phyloP scores from a whole-genome alignment of 1,139 yeast species.

The Magnusiomyces ingens region DNA sequence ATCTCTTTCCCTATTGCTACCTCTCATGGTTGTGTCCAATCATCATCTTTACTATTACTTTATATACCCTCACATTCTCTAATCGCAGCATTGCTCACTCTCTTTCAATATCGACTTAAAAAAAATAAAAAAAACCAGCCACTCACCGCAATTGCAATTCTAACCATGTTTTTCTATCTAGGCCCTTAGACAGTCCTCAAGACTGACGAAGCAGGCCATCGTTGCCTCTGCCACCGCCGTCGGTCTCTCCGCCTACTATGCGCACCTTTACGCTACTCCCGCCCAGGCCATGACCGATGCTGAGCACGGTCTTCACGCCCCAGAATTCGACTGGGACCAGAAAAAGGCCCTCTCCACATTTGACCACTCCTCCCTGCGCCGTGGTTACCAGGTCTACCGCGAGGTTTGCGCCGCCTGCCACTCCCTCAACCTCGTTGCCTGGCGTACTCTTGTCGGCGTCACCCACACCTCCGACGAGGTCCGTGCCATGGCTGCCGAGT shows the following conservation, averaged over 20 bases:
- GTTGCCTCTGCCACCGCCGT: conserved; percentile 29
- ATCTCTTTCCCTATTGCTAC: no score
- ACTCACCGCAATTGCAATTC: no score
- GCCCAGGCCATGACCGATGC: conserved; percentile 98
- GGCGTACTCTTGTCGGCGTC: conserved; percentile 98
- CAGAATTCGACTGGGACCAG: conserved; percentile 90
- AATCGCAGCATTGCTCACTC: no score
- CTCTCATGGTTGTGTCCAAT: no score
- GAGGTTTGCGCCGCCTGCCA: conserved; percentile 99
- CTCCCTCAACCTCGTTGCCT: conserved; percentile 91
- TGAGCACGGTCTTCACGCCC: conserved; percentile 97
- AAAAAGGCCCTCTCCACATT: conserved; percentile 81
- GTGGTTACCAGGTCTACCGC: conserved; percentile 98
- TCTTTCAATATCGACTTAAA: no score
- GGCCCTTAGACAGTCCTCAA: conserved; percentile 25
- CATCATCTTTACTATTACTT: no score
- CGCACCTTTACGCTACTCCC: conserved; percentile 28
- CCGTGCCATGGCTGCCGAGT: conserved; percentile 90
- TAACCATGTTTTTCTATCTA: conserved; percentile 7
- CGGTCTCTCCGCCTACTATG: conserved; percentile 30
- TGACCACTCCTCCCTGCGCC: conserved; percentile 95
- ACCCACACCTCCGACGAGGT: conserved; percentile 90
- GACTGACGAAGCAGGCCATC: conserved; percentile 31
- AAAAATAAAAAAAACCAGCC: no score
- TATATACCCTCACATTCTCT: no score